Conservation (phyloP, 306 rosid species). For the Quercus gilva region DNA sequence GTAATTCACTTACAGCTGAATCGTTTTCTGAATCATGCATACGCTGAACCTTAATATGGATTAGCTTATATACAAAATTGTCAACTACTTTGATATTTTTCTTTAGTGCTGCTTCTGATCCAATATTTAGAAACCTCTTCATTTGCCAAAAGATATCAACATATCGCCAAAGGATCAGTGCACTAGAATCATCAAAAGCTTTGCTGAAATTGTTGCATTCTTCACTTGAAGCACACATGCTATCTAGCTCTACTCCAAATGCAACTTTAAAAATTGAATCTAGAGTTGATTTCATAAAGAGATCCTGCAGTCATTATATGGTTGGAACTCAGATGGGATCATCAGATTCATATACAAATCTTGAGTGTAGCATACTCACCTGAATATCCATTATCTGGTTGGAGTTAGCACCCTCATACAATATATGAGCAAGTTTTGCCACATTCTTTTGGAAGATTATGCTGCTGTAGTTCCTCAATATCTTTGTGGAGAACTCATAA, state of each 20-base stretch:
- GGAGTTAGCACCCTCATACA: conserved; percentile 54
- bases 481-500: conserved; percentile 68
- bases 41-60: conserved; percentile 42
- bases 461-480: conserved; percentile 61
- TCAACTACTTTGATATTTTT: conserved; percentile 33
- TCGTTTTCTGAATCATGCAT: conserved; percentile 36
- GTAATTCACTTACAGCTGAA: conserved; percentile 40
- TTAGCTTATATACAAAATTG: conserved; percentile 53
- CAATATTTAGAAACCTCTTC: conserved; percentile 63
- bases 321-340: too few relatives aligned
- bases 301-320: conserved; percentile 35
- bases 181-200: conserved; percentile 67
- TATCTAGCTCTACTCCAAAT: conserved; percentile 71
- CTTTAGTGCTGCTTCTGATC: conserved; percentile 58
- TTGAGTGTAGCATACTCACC: conserved; percentile 23
- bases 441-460: conserved; percentile 58
- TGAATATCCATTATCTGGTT: conserved; percentile 53
- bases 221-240: conserved; percentile 76
- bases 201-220: conserved; percentile 55
- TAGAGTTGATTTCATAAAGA: conserved; percentile 54
- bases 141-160: conserved; percentile 72
- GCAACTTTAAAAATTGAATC: conserved; percentile 80
- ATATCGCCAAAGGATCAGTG: conserved; percentile 47
- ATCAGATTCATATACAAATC: too few relatives aligned
- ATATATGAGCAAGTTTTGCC: conserved; percentile 48